Evolutionary conservation across 345 rosid species (phyloP), one percentile per base, ranked within the genome.

Genomic region (Firmiana major): DNA sequence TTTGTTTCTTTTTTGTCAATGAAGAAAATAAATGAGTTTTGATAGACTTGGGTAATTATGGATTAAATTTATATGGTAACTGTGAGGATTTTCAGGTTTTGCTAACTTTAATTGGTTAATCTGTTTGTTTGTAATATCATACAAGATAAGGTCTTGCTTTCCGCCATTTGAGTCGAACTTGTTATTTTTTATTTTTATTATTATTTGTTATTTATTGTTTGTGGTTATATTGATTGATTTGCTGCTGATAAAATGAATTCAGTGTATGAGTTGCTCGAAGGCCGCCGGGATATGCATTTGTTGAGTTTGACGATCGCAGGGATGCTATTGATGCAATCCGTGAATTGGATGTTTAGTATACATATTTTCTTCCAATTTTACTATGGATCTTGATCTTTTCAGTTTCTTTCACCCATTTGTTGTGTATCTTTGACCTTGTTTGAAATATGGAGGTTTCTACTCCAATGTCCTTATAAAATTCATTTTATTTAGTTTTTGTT

Each of bases 201-300:
- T n/a, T n/a, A n/a, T 11, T 70, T 43, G 36, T 34, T 45, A 21
- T 1, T 36, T 54, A n/a, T 7, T n/a, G 21, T 9, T 49, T 21
- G 38, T 12, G 2, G 2, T 3, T 74, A 3, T 13, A 2, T 16
- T 22, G n/a, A 6, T 43, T 77, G 57, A 10, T 78, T 34, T 43
- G 31, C 16, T 51, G 16, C 40, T 73, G 68, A 53, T 71, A 26
- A 36, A 40, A 78, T 46, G 45, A 36, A 68, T 74, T 86, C 93
- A 93, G 98, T 87, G 98, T 93, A 5, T 93, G 98, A 97, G 98
- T 93, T 78, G 98, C 97, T 73, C 85, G 97, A 76, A 91, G 98
- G 86, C 98, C 98, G 2, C 97, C 94, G 0, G 98, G 98, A 19
- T 93, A 93, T 82, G 98, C 98, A 19, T 93, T 91, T 79, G 77